Evolutionary conservation across 352 stramenopile genomes (phyloP), one percentile per base, ranked within the genome.

Genomic region (Thraustochytrium striatum): DNA sequence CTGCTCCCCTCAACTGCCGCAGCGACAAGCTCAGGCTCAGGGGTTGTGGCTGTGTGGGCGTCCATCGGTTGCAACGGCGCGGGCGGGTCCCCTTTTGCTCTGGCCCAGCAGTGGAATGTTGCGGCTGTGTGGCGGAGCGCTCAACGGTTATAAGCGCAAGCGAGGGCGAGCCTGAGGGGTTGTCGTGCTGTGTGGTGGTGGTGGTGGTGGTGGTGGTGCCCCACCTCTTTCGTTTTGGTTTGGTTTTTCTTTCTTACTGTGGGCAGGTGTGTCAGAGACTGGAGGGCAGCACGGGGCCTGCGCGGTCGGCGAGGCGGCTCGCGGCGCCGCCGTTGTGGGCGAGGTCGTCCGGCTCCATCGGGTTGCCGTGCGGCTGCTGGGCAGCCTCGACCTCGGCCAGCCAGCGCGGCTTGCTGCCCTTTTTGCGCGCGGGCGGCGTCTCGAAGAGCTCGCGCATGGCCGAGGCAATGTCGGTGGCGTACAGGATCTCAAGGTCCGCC

Each of bases 391-490:
- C 36, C 65, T 75, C 65, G 8, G 7, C 11, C 16, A 75, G 65
- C 65, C 65, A 75, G 47, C 65, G 65, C 44, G 65, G 65, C 9
- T 43, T 32, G 7, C n/a, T 25, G 21, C 19, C 11, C 32, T 75
- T 75, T n/a, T n/a, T n/a, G 3, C 30, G 16, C 3, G 59, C 50
- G 41, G 65, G 21, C 16, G 16, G 16, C 47, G 25, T 25, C 35
- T 75, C 65, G 61, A 75, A 75, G 35, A 75, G 65, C 43, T 75
- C 19, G 32, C 41, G 41, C 65, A 75, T 75, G 39, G 65, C 65
- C 30, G 33, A 30, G 35, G 61, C 41, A 25, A 75, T 75, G 11
- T 75, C 50, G 35, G 43, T 32, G 19, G 61, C 65, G 52, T 61
- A 75, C 28, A 62, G 9, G 35, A 75, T 75, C 41, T 75, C 65